phyloP scores from a whole-genome alignment of 768 basidiomycete genomes.

The Paxillus ammoniavirescens region DNA sequence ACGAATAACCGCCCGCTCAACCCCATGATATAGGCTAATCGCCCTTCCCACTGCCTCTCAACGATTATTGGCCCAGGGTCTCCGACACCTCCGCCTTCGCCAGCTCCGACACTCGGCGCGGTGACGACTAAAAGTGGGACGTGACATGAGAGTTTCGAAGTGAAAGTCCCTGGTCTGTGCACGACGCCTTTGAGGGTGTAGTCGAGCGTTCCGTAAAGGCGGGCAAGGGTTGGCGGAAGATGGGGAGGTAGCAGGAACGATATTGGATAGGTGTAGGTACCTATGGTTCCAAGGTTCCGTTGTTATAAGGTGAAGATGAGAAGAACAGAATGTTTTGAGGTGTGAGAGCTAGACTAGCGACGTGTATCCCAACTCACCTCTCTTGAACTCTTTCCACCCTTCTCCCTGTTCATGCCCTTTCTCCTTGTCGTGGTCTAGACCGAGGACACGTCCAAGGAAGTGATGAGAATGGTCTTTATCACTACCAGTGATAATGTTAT shows the following conservation, averaged over 20 bases:
- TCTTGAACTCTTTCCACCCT: slow-evolving; percentile 87
- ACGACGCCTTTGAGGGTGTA: slow-evolving; percentile 84
- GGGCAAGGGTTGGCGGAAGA: slow-evolving; percentile 76
- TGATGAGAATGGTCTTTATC: slow-evolving; percentile 9
- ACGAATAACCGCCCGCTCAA: slow-evolving; percentile 80
- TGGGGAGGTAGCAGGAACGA: slow-evolving; percentile 82
- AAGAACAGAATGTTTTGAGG: not conserved
- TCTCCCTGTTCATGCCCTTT: slow-evolving; percentile 30
- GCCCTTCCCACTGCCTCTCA: slow-evolving; percentile 88
- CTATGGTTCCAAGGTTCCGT: slow-evolving; percentile 37
- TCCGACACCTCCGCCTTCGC: slow-evolving; percentile 43
- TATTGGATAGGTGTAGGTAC: slow-evolving; percentile 93
- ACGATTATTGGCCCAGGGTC: slow-evolving; percentile 80
- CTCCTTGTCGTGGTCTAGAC: slow-evolving; percentile 16
- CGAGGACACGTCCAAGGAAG: slow-evolving; percentile 30
- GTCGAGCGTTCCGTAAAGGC: slow-evolving; percentile 70
- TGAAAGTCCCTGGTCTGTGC: slow-evolving; percentile 86
- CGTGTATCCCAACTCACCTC: slow-evolving; percentile 49
- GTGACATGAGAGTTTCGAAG: slow-evolving; percentile 64
- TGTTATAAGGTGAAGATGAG: not conserved
- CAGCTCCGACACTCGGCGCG: slow-evolving; percentile 75
- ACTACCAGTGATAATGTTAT: not conserved
- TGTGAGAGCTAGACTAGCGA: not conserved
- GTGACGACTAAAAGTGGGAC: slow-evolving; percentile 77
- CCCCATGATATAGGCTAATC: slow-evolving; percentile 79